phyloP scores from a whole-genome alignment of 2,329 filamentous ascomycete species.

The Apiospora aurea region DNA sequence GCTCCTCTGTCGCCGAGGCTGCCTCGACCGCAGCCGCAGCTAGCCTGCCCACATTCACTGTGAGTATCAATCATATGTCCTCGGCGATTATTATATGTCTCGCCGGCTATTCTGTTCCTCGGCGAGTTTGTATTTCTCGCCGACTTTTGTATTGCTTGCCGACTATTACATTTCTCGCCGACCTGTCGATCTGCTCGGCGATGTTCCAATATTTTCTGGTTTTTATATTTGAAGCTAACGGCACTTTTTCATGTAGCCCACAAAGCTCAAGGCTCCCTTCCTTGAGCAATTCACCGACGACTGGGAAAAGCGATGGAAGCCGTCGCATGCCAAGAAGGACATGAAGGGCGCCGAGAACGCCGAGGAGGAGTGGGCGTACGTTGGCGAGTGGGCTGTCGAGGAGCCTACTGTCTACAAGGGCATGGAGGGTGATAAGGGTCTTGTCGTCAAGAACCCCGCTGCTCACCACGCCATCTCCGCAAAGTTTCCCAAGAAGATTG shows the following conservation, averaged over 20 bases:
- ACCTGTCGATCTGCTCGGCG: neutral
- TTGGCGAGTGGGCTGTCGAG: slow-evolving; percentile 96
- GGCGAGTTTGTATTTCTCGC: too few species aligned
- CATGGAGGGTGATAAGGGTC: slow-evolving; percentile 92
- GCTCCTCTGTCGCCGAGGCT: slow-evolving; percentile 51
- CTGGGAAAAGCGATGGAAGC: slow-evolving; percentile 93
- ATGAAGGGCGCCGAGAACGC: slow-evolving; percentile 72
- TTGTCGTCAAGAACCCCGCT: slow-evolving; percentile 97
- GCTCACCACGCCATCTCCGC: slow-evolving; percentile 99
- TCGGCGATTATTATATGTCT: neutral
- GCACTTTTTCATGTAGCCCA: slow-evolving; percentile 67
- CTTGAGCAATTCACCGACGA: slow-evolving; percentile 98
- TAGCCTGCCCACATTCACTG: slow-evolving; percentile 84
- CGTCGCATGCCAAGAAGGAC: slow-evolving; percentile 96
- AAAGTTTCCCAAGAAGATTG: slow-evolving; percentile 95
- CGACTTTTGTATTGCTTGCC: too few species aligned
- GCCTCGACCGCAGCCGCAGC: slow-evolving; percentile 64
- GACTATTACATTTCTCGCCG: neutral
- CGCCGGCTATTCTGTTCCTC: too few species aligned
- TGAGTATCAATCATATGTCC: slow-evolving; percentile 55
- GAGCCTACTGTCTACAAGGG: slow-evolving; percentile 91
- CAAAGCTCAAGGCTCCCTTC: slow-evolving; percentile 89
- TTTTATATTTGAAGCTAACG: slow-evolving; percentile 5
- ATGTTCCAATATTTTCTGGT: neutral
- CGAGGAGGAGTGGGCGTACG: slow-evolving; percentile 96